Evolutionary conservation across 345 rosid genomes (phyloP).

Genomic region (Salix exigua): DNA sequence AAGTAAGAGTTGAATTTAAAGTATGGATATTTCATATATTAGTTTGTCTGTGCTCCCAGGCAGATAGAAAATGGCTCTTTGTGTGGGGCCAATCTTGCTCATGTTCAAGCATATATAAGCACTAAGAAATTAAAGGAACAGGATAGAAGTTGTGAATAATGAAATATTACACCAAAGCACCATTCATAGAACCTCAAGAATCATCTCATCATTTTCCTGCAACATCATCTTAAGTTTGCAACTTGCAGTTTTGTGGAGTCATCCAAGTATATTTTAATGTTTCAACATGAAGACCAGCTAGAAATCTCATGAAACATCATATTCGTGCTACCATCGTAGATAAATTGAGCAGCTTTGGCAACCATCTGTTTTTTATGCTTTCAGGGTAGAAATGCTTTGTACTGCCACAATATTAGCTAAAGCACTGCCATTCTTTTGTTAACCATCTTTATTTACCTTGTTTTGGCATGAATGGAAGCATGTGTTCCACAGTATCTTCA

Average conservation of each 20-base stretch:
- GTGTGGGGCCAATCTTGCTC: neutral
- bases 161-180: neutral
- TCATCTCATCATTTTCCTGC: neutral
- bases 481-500: neutral
- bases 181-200: neutral
- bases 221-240: neutral
- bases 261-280: neutral
- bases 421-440: neutral
- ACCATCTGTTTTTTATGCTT: neutral
- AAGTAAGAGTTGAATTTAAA: slow-evolving; percentile 44
- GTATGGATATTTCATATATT: slow-evolving; percentile 13
- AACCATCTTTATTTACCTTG: neutral
- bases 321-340: neutral
- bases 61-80: neutral
- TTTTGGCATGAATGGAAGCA: neutral
- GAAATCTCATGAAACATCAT: neutral
- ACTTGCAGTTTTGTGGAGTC: neutral
- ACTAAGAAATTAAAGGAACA: neutral
- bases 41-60: neutral
- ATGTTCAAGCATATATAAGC: neutral
- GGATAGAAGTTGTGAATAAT: neutral
- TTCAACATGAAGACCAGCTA: neutral
- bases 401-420: neutral
- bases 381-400: neutral
- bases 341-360: neutral